phyloP scores from a whole-genome alignment of 2,329 filamentous ascomycete species.

The Apiospora pterosperma region DNA sequence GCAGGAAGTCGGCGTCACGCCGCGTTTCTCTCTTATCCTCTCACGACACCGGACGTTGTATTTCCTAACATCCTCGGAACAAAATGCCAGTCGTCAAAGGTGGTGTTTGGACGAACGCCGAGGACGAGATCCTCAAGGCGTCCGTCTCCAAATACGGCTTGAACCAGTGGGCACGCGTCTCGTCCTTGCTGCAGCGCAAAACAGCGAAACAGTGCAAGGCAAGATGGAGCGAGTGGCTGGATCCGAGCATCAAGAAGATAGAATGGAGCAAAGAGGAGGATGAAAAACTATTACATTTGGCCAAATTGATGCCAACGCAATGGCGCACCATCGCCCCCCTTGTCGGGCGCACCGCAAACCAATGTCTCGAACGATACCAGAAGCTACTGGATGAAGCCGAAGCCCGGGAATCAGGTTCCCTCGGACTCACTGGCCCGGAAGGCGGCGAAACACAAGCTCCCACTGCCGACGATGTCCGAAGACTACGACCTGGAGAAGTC shows the following conservation, averaged over 20 bases:
- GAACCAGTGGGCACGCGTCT: constrained; percentile 98
- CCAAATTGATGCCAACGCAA: constrained; percentile 98
- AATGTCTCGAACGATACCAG: constrained; percentile 95
- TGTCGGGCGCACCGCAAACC: constrained; percentile 92
- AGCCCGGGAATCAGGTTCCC: constrained; percentile 74
- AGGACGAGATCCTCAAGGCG: constrained; percentile 97
- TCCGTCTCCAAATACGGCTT: constrained; percentile 92
- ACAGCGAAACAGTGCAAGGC: constrained; percentile 99
- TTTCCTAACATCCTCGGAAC: not conserved
- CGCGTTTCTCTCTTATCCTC: not conserved
- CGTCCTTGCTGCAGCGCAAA: constrained; percentile 93
- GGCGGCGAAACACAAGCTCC: constrained; percentile 85
- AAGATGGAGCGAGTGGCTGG: constrained; percentile 96
- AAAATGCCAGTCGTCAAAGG: constrained; percentile 71
- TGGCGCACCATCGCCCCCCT: constrained; percentile 98
- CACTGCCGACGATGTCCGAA: constrained; percentile 86
- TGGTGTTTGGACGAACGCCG: constrained; percentile 66
- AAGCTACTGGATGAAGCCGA: constrained; percentile 95
- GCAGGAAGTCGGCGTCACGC: not conserved
- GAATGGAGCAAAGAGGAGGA: constrained; percentile 99
- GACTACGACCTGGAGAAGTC: constrained; percentile 84
- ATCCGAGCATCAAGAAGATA: constrained; percentile 96
- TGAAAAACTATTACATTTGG: constrained; percentile 92
- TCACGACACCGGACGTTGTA: not conserved
- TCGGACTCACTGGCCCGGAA: constrained; percentile 80